Base-by-base conservation (phyloP, 2,329 filamentous ascomycete species). In the Neocucurbitaria cava region DNA sequence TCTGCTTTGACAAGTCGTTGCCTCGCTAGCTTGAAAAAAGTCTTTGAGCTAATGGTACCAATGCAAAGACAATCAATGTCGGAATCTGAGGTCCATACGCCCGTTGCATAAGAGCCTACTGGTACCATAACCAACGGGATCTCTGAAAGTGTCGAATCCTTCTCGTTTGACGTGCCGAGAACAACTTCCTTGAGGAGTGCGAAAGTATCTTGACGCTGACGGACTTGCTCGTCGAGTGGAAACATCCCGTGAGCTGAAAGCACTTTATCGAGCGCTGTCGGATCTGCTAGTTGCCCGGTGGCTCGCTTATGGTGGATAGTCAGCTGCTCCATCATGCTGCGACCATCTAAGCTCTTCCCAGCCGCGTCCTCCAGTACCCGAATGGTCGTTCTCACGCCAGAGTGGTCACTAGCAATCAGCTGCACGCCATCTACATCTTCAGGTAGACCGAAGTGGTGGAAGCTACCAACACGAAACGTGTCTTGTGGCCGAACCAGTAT, bases 11-110 rank as follows among this genome's bases (percentile, higher is more conserved):
- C 78, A 9, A 90, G 72, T 8, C 84, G 79, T 63, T 85, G 82
- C 1, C 77, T 74, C 5, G 83, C 84, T 15, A 89, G 75, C 9
- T 82, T 71, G 66, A 89, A 88, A 69, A 90, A 90, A 0, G 81
- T 85, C 54, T 78, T 80, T 1, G 85, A 75, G 64, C 85, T 85
- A 52, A 88, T 85, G 20, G 82, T 79, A 1, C 87, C 86, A 56
- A 90, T 83, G 60, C 83, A 88, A 5, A 90, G 78, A 62, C 86
- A 87, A 71, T 90, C 86, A 6, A 90, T 80, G 61, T 89, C 86
- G 1, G 87, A 89, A 0, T 79, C 69, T 1, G 76, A 64, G 1
- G 83, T 85, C 85, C 87, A 89, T 3, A 87, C 82, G 9, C 83
- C 83, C 3, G 90, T 75, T 3, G 83, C 85, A 63, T 87, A 89